Conservation (phyloP, 2,329 filamentous ascomycete species). For the Aquanectria penicillioides region DNA sequence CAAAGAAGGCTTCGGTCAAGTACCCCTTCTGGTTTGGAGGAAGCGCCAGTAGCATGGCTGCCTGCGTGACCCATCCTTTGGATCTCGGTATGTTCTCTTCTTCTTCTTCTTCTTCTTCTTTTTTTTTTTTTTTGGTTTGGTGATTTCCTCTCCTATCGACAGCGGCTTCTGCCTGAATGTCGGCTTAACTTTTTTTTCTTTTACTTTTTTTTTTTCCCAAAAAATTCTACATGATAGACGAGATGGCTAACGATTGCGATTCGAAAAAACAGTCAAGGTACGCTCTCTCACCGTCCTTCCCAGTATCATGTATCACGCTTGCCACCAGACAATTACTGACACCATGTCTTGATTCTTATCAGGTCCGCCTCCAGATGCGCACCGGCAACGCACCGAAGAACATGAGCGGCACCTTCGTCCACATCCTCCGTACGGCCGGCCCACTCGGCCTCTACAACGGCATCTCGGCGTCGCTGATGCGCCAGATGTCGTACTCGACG, state of each 20-base stretch:
- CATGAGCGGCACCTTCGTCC: conserved; percentile 86
- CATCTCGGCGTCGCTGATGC: conserved; percentile 90
- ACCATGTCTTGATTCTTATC: conserved; percentile 23
- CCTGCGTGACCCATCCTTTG: conserved; percentile 90
- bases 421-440: conserved; percentile 82
- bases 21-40: conserved; percentile 98
- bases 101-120: not conserved
- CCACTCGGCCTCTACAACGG: conserved; percentile 87
- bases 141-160: no score
- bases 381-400: conserved; percentile 77
- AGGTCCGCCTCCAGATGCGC: conserved; percentile 91
- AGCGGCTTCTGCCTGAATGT: no score
- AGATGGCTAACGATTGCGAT: conserved; percentile 37
- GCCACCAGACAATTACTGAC: conserved; percentile 3
- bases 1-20: conserved; percentile 54
- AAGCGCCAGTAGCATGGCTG: conserved; percentile 91
- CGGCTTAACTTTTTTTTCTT: conserved; percentile 65
- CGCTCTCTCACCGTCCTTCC: not conserved
- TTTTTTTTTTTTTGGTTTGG: no score
- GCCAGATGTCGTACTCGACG: conserved; percentile 95
- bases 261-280: conserved; percentile 66
- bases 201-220: not conserved
- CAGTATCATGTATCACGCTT: no score
- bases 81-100: conserved; percentile 77
- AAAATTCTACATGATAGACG: conserved; percentile 10